Percentiles rank a stretch among this genome's conserved stretches.
Evolutionary conservation across 331 rosid genomes (phyloP).

Genomic region (Dryas integrifolia): DNA sequence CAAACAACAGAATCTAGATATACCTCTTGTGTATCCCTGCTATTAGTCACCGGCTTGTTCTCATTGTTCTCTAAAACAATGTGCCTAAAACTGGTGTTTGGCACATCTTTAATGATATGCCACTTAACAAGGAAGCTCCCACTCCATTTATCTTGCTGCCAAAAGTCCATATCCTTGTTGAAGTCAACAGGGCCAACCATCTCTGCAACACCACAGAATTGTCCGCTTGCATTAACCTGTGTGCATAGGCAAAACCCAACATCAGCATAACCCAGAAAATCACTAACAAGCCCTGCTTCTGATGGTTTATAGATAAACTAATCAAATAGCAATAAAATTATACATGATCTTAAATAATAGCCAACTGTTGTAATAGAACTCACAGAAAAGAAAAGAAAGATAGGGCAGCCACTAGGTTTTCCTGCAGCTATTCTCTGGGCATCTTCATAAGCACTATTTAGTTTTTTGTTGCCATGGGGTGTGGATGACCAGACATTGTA

Average conservation of each 20-base stretch:
- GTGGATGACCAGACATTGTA: constrained; percentile 96
- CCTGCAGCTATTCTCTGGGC: constrained; percentile 56
- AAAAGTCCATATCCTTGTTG: constrained; percentile 81
- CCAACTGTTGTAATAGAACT: constrained; percentile 24
- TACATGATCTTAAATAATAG: neutral
- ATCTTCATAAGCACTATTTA: constrained; percentile 69
- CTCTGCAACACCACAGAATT: constrained; percentile 93
- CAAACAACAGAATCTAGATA: neutral
- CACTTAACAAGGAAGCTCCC: constrained; percentile 91
- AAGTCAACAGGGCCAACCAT: constrained; percentile 92
- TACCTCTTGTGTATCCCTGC: constrained; percentile 98
- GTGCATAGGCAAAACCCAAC: constrained; percentile 17
- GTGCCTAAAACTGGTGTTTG: constrained; percentile 78
- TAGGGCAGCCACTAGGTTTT: constrained; percentile 72
- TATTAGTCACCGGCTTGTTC: constrained; percentile 90
- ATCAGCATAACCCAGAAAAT: constrained; percentile 15
- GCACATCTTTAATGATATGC: constrained; percentile 86
- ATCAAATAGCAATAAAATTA: neutral
- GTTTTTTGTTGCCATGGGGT: constrained; percentile 91
- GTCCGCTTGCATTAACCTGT: constrained; percentile 97
- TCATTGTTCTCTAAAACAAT: constrained; percentile 86
- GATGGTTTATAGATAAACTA: neutral
- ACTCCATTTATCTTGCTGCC: constrained; percentile 99
- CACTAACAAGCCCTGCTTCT: neutral
- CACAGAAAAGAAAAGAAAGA: constrained; percentile 84